Conservation (phyloP, 345 rosid species). For the Bruguiera parviflora region DNA sequence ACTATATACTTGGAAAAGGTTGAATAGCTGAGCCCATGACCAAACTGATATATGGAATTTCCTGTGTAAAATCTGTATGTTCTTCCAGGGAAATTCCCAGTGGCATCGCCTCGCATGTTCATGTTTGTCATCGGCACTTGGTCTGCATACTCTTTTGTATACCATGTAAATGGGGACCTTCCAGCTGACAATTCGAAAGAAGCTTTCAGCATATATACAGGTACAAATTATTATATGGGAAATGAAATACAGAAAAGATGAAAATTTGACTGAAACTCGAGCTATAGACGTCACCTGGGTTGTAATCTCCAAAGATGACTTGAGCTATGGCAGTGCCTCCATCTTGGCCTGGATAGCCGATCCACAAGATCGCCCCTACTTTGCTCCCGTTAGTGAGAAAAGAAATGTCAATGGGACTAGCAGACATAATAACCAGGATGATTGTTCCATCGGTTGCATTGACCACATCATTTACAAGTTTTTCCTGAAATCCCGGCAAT, state of each 20-base stretch:
- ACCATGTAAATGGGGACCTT: slow-evolving; percentile 53
- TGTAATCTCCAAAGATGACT: slow-evolving; percentile 44
- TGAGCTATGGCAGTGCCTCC: slow-evolving; percentile 54
- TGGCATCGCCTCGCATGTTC: slow-evolving; percentile 48
- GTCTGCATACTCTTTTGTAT: slow-evolving; percentile 37
- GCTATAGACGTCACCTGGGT: slow-evolving; percentile 32
- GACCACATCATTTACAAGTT: slow-evolving; percentile 33
- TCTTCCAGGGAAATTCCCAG: slow-evolving; percentile 42
- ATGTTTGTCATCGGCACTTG: slow-evolving; percentile 51
- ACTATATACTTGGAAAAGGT: slow-evolving; percentile 34
- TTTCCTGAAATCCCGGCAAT: slow-evolving; percentile 45
- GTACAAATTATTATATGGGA: neutral
- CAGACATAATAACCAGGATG: slow-evolving; percentile 44
- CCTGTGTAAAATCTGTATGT: slow-evolving; percentile 49
- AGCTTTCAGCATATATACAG: neutral
- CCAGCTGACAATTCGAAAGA: slow-evolving; percentile 30
- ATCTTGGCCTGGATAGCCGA: slow-evolving; percentile 54
- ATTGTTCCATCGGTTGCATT: slow-evolving; percentile 30
- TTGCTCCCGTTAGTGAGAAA: slow-evolving; percentile 27
- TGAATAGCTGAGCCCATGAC: slow-evolving; percentile 56
- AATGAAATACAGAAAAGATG: neutral
- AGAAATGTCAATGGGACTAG: slow-evolving; percentile 46
- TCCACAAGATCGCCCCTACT: slow-evolving; percentile 47
- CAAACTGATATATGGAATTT: slow-evolving; percentile 33
- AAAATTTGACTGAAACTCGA: too few species aligned